Conservation (phyloP, 2,329 filamentous ascomycete genomes). For the Lasiodiplodia gonubiensis region DNA sequence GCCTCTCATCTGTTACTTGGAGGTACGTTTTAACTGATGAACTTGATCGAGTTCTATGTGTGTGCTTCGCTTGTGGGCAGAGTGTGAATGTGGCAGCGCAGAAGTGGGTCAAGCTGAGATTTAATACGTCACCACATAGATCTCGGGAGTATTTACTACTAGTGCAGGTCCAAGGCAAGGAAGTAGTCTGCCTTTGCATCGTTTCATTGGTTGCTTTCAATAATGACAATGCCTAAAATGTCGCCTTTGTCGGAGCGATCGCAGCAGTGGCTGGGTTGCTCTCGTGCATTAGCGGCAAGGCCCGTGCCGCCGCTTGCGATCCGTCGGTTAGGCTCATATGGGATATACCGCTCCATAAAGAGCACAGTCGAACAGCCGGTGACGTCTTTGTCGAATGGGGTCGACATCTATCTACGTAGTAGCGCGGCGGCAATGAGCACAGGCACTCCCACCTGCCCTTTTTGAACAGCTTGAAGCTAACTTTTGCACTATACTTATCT, state of each 20-base stretch:
- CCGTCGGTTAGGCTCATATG: background rate
- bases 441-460: background rate
- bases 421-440: background rate
- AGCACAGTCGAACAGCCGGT: background rate
- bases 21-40: background rate
- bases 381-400: background rate
- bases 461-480: background rate
- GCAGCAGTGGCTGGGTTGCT: background rate
- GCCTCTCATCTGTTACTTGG: fast-evolving
- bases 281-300: background rate
- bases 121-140: background rate
- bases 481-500: too few species aligned
- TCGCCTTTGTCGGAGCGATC: too few species aligned
- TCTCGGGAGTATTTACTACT: background rate
- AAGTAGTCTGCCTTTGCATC: background rate
- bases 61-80: background rate
- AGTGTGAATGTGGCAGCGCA: background rate
- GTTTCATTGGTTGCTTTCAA: background rate
- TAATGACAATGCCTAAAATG: too few species aligned
- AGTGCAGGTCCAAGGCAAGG: background rate
- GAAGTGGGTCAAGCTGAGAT: background rate
- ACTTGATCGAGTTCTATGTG: background rate
- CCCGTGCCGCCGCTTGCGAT: background rate
- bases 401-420: too few species aligned
- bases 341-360: background rate